Base-by-base conservation (phyloP, 805 yeast species). In the Candida ponderosae region DNA sequence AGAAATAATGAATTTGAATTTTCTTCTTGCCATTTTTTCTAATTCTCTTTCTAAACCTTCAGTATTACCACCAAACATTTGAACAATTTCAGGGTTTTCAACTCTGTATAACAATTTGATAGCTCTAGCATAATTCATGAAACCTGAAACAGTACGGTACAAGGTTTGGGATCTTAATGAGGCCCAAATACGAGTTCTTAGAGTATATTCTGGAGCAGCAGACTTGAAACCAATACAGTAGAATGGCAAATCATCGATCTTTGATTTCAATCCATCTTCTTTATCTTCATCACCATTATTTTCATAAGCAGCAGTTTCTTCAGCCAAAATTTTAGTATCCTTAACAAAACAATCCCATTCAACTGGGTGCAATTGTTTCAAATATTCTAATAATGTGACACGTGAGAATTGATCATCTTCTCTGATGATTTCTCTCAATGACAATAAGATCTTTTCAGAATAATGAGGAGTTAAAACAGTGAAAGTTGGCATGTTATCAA, bases 401-500 rank as follows among this genome's bases (percentile, higher is more conserved):
- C 95, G 84, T 18, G 97, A 85, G 63, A 83, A 87, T 66, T 88
- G 96, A 58, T 89, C 96, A 62, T 93, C 97, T 67, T 90, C 97
- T 56, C 95, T 81, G 52, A 93, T 90, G 57, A 93, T 88, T 64
- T 90, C 98, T 60, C 94, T 82, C 54, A 93, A 70, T n/a, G 96
- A 86, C 35, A 90, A 68, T 51, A 89, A 70, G 44, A 90, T 90
- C 77, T 88, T 90, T 68, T 90, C 98, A 47, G 93, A 72, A 65
- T 90, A 90, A 63, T 90, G 98, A 55, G 98, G 97, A 49, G 90
- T 83, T 63, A 90, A 70, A 18, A 93, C 97, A 29, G 98, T 89
- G 64, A 93, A 93, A 11, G 97, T 90, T 47, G 99, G 99, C 98
- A 93, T 93, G 72, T 90, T 90, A 65, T 93, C 98, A 50, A 94